Evolutionary conservation across 1,284 basidiomycete species (phyloP), one percentile per base, ranked within the genome.

Genomic region (Ustanciosporium gigantosporum): DNA sequence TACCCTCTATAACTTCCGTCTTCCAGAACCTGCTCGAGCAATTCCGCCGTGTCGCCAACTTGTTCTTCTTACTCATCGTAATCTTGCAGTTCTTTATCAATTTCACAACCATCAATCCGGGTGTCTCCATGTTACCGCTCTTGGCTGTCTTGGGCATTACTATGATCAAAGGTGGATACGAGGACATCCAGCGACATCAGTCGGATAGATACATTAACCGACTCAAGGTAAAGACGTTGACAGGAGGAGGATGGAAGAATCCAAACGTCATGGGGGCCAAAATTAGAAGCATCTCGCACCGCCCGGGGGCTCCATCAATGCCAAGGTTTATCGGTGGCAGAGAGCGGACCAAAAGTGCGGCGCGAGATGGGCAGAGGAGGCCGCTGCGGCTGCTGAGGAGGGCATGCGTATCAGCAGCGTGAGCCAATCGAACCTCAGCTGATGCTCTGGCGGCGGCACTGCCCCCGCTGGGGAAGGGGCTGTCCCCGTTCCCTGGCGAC

Each of bases 121-220:
- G 90, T 42, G 84, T 98, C 16, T 92, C 95, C 62, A 86, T 96
- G 67, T 82, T 98, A 4, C 95, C 95, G 0, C 83, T 99, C 17
- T 79, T 96, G 66, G 85, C 89, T 74, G 89, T 99, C 25, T 81
- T 98, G 31, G 82, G 82, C 23, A 88, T 98, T 68, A 95, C 94
- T 1, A 92, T 86, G 0, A 66, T 87, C 65, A 99, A 99, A 81
- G 95, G 98, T 80, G 94, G 85, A 0, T 98, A 96, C 79, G 95
- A 99, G 79, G 95, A 99, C 78, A 81, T 94, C 70, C 95, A 96
- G 79, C 87, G 95, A 4, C 95, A 99, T 78, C 91, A 97, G 80
- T 90, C 91, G 0, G 95, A 98, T 80, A 84, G 87, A 22, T 81
- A 80, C 41, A 88, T 96, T 67, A 98, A 98, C 41, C 49, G 64